A percentile compares a stretch with the other conserved stretches of the same genome.
Conservation (phyloP, 805 yeast genomes). For the Blastobotrys terrestris region DNA sequence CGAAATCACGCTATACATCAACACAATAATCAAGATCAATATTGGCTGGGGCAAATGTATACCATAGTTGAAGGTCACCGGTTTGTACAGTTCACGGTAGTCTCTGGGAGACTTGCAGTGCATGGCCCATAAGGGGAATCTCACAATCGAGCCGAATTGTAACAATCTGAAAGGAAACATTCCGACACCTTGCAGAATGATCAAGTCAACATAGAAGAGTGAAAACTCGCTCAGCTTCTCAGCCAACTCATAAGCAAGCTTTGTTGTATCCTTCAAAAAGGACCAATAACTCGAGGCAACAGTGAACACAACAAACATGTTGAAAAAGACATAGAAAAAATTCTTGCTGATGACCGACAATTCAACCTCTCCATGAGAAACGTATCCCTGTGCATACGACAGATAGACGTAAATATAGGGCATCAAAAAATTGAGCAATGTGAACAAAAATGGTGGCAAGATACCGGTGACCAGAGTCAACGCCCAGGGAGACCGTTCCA, state of each 20-base stretch:
- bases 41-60: slow-evolving; percentile 88
- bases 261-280: slow-evolving; percentile 79
- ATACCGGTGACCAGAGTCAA: slow-evolving; percentile 78
- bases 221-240: slow-evolving; percentile 73
- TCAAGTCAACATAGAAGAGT: slow-evolving; percentile 83
- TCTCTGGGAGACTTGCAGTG: slow-evolving; percentile 80
- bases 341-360: slow-evolving; percentile 84
- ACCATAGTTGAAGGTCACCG: slow-evolving; percentile 91
- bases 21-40: slow-evolving; percentile 72
- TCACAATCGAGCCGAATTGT: slow-evolving; percentile 68
- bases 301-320: slow-evolving; percentile 88
- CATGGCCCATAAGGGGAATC: slow-evolving; percentile 61
- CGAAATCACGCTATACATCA: slow-evolving; percentile 84
- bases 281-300: slow-evolving; percentile 78
- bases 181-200: slow-evolving; percentile 73
- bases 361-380: slow-evolving; percentile 91
- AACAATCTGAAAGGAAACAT: slow-evolving; percentile 86
- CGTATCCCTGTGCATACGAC: slow-evolving; percentile 78
- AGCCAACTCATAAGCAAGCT: slow-evolving; percentile 82
- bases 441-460: slow-evolving; percentile 85
- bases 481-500: slow-evolving; percentile 63
- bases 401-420: slow-evolving; percentile 85
- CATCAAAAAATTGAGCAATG: slow-evolving; percentile 71
- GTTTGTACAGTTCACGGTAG: slow-evolving; percentile 64
- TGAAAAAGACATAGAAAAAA: slow-evolving; percentile 90